Evolutionary conservation across 176 grass and related monocot species (phyloP).

Genomic region (Aegilops umbellulata): DNA sequence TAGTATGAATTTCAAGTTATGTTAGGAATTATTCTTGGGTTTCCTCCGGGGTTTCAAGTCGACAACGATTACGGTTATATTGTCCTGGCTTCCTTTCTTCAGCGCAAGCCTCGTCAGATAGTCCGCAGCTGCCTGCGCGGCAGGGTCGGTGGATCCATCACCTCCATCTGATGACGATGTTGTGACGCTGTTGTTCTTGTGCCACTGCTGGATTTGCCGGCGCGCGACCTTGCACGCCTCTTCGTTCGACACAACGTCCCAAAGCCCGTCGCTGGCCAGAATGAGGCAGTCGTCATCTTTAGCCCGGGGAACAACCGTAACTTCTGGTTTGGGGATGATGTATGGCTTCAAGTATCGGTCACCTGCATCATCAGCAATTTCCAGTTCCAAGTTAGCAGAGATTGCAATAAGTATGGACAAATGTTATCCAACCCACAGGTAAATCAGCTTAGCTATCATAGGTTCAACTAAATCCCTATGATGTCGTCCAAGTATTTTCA

Average conservation of each 20-base stretch:
- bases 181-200: conserved; percentile 66
- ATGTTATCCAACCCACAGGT: conserved; percentile 28
- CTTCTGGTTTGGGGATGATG: conserved; percentile 73
- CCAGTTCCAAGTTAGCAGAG: conserved; percentile 14
- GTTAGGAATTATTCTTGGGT: conserved; percentile 57
- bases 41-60: conserved; percentile 85
- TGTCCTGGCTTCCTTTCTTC: conserved; percentile 80
- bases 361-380: conserved; percentile 44
- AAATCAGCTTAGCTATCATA: conserved; percentile 28
- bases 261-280: conserved; percentile 79
- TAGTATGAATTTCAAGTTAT: conserved; percentile 8
- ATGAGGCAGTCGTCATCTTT: conserved; percentile 90
- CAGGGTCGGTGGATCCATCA: conserved; percentile 57
- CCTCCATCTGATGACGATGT: conserved; percentile 25
- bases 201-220: conserved; percentile 73
- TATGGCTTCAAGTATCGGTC: conserved; percentile 80
- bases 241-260: conserved; percentile 82
- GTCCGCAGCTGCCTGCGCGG: conserved; percentile 71
- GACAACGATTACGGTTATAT: conserved; percentile 74
- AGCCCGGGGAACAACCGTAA: conserved; percentile 55
- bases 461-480: conserved; percentile 28
- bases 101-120: conserved; percentile 65
- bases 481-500: conserved; percentile 9
- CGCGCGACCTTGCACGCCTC: conserved; percentile 75
- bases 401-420: conserved; percentile 16